Evolutionary conservation across 208 protist species (phyloP).

Genomic region (Kentomonas sorsogonicus): DNA sequence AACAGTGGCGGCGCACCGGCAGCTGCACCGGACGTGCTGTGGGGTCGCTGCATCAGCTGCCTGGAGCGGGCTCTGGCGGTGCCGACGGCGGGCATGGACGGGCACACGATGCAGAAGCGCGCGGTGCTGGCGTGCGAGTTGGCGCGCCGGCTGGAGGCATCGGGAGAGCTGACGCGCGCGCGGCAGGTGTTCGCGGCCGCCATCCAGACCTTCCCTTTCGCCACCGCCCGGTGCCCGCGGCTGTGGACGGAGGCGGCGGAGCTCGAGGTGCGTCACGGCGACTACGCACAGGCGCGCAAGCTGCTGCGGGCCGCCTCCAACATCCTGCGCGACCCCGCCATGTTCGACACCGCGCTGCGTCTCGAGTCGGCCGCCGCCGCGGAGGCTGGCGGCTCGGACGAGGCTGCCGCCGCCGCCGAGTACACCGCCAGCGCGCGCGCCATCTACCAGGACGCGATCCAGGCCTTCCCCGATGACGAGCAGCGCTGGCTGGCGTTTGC

Average conservation of each 20-base stretch:
- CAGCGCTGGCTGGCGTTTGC: conserved; percentile 69
- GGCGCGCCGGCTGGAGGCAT: conserved; percentile 31
- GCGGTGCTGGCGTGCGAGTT: conserved; percentile 73
- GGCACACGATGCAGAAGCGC: conserved; percentile 47
- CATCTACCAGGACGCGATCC: conserved; percentile 54
- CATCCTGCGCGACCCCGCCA: conserved; percentile 32
- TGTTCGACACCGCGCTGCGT: conserved; percentile 27
- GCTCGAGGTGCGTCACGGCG: conserved; percentile 59
- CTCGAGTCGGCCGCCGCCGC: conserved; percentile 31
- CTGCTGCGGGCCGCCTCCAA: conserved; percentile 54
- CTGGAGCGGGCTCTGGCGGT: conserved; percentile 4
- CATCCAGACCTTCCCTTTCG: conserved; percentile 73
- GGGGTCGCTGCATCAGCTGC: neutral
- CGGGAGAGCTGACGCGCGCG: conserved; percentile 31
- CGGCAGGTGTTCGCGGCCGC: conserved; percentile 40
- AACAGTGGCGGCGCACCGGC: no score
- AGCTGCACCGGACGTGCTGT: neutral
- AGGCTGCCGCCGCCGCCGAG: conserved; percentile 15
- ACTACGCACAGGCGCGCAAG: conserved; percentile 41
- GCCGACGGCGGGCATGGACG: conserved; percentile 21
- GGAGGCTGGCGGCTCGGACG: neutral
- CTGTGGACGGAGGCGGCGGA: conserved; percentile 76
- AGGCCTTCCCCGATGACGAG: conserved; percentile 50
- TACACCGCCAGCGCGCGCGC: conserved; percentile 24
- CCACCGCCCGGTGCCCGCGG: conserved; percentile 44